Evolutionary conservation across 2,329 filamentous ascomycete genomes (phyloP).

Genomic region (Apiospora koreana): DNA sequence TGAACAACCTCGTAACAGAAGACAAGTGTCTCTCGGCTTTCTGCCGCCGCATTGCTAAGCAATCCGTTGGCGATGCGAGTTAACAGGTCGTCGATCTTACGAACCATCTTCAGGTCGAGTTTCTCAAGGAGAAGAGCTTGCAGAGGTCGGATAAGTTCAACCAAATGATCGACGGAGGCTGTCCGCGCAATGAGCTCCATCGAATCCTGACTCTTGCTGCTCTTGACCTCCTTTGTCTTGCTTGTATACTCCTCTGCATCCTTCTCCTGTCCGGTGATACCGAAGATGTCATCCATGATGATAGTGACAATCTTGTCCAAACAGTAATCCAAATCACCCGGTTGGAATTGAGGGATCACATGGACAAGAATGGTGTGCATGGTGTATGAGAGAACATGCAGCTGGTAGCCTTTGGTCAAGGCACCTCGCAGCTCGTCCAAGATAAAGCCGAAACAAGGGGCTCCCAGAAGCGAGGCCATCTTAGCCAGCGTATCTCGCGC

Average conservation of each 20-base stretch:
- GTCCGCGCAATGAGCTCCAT: constrained; percentile 90
- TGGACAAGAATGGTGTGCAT: constrained; percentile 87
- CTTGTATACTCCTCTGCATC: constrained; percentile 94
- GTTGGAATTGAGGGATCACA: constrained; percentile 69
- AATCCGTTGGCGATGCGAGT: constrained; percentile 81
- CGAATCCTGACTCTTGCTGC: constrained; percentile 96
- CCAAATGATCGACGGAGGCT: constrained; percentile 72
- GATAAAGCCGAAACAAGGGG: constrained; percentile 87
- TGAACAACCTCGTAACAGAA: constrained; percentile 96
- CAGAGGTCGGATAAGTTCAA: constrained; percentile 76
- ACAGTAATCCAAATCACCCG: constrained; percentile 90
- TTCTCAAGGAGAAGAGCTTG: constrained; percentile 80
- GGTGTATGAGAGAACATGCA: constrained; percentile 93
- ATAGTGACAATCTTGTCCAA: constrained; percentile 75
- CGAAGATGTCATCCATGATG: constrained; percentile 98
- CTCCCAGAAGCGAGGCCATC: constrained; percentile 78
- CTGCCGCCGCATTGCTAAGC: constrained; percentile 76
- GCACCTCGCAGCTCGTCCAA: constrained; percentile 85
- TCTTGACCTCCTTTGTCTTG: constrained; percentile 97
- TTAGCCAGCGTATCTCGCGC: constrained; percentile 85
- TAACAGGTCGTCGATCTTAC: constrained; percentile 88
- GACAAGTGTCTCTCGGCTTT: constrained; percentile 79
- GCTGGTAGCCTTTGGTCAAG: constrained; percentile 82
- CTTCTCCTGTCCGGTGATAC: constrained; percentile 89
- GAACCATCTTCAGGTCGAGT: constrained; percentile 77